Percentiles rank a stretch among this genome's conserved stretches.
Conservation (phyloP, 805 yeast genomes). For the Candida silvatica region DNA sequence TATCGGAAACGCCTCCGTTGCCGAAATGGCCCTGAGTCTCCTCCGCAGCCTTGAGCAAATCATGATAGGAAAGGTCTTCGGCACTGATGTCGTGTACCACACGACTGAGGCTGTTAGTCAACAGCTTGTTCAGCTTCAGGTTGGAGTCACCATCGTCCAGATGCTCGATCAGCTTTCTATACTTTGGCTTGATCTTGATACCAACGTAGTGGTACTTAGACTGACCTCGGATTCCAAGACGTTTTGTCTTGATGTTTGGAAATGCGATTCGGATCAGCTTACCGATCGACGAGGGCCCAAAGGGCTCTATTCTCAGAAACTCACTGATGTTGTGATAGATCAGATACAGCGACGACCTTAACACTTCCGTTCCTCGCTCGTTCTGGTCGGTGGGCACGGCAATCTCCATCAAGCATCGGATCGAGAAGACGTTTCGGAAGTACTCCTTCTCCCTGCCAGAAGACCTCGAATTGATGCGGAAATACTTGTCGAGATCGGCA, state of each 20-base stretch:
- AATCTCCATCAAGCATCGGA: conserved; percentile 18
- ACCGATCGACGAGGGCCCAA: conserved; percentile 70
- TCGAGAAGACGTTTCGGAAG: conserved; percentile 14
- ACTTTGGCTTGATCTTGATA: conserved; percentile 24
- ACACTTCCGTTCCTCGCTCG: conserved; percentile 10
- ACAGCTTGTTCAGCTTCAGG: conserved; percentile 7
- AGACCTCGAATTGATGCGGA: conserved; percentile 10
- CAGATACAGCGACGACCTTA: conserved; percentile 15
- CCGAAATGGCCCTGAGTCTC: no score
- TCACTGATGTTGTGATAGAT: conserved; percentile 16
- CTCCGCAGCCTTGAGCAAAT: conserved; percentile 2
- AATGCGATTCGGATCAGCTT: conserved; percentile 56
- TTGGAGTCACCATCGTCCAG: conserved; percentile 9
- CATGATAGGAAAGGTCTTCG: conserved; percentile 6
- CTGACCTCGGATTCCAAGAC: conserved; percentile 73
- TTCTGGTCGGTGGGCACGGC: conserved; percentile 9
- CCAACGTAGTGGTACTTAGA: conserved; percentile 82
- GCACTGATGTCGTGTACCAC: no score
- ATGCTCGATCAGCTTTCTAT: conserved; percentile 6
- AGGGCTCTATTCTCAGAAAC: conserved; percentile 31
- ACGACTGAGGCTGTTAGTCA: conserved; percentile 6
- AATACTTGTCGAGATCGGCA: conserved; percentile 11
- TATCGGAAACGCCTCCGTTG: no score
- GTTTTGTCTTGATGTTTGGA: conserved; percentile 59
- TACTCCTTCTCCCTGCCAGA: conserved; percentile 13